Evolutionary conservation across 2,329 filamentous ascomycete genomes (phyloP).

Genomic region (Tolypocladium amazonense): DNA sequence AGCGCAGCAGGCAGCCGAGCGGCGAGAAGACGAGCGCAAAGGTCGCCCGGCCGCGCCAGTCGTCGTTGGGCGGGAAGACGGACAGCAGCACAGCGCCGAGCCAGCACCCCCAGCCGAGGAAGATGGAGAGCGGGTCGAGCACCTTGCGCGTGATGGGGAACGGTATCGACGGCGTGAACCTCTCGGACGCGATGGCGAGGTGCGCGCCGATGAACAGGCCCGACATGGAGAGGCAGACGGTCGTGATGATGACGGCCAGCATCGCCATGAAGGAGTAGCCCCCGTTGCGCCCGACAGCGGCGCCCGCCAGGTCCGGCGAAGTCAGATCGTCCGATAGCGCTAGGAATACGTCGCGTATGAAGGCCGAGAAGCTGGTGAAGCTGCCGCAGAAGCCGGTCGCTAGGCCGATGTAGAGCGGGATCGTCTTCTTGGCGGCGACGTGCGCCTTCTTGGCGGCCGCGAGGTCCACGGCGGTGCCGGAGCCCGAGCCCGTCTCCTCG

Average conservation of each 20-base stretch:
- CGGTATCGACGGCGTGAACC: slow-evolving; percentile 48
- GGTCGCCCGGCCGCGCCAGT: slow-evolving; percentile 65
- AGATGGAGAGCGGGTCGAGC: slow-evolving; percentile 51
- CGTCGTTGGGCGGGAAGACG: slow-evolving; percentile 59
- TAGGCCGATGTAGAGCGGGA: slow-evolving; percentile 79
- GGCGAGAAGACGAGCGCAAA: slow-evolving; percentile 80
- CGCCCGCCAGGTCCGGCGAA: slow-evolving; percentile 22
- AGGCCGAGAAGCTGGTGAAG: slow-evolving; percentile 82
- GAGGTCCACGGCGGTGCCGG: slow-evolving; percentile 9
- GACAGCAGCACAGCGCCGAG: slow-evolving; percentile 63
- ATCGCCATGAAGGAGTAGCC: slow-evolving; percentile 80
- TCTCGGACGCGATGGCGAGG: slow-evolving; percentile 52
- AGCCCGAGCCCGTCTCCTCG: slow-evolving; percentile 22
- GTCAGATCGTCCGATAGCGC: slow-evolving; percentile 64
- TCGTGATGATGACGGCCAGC: slow-evolving; percentile 62
- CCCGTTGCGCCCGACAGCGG: slow-evolving; percentile 42
- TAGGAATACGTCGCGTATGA: slow-evolving; percentile 71
- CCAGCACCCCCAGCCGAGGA: slow-evolving; percentile 68
- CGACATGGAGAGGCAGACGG: slow-evolving; percentile 57
- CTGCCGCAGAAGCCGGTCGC: slow-evolving; percentile 83
- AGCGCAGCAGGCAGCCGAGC: slow-evolving; percentile 64
- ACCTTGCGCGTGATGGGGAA: slow-evolving; percentile 44
- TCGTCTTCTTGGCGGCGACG: slow-evolving; percentile 64
- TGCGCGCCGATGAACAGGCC: slow-evolving; percentile 67
- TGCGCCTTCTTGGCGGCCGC: slow-evolving; percentile 45